Base-by-base conservation (phyloP, 1,284 basidiomycete genomes). In the Gomphus bonarii region DNA sequence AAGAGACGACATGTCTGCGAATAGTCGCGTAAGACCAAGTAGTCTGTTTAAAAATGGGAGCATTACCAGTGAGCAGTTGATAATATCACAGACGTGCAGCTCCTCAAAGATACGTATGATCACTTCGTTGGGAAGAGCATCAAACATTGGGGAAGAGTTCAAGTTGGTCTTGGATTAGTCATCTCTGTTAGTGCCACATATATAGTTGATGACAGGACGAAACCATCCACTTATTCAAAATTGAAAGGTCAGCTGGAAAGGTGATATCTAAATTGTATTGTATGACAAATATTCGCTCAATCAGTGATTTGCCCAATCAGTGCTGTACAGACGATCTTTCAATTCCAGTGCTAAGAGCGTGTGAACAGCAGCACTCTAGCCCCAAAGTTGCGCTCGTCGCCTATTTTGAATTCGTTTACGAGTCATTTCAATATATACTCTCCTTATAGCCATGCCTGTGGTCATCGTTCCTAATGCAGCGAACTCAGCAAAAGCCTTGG, bases 1-100 rank as follows among this genome's bases (percentile, higher is more conserved):
- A 84, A 68, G 8, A 67, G 59, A 43, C 59, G 70, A 63, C 73
- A 80, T 30, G 78, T 73, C 83, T 84, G 60, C 10, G 58, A 54
- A 44, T 18, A 33, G 36, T 60, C 55, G 25, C 25, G 30, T 18
- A 18, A 38, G 22, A 16, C 31, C 35, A 40, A 22, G 6, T 31
- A 0, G 36, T 9, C 25, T 31, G 20, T 20, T 40, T 55, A 14
- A 33, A 53, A 14, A 20, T 25, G 25, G 18, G 36, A 42, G 20
- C 16, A 40, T 20, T 42, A 54, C 52, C 20, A 28, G 12, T 12
- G 52, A 43, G 40, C 52, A 44, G 14, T 28, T 31, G 20, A 54
- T 3, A 30, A 43, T 12, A 16, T 51, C 33, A 35, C 10, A 18
- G 12, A 35, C 18, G 18, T 38, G n/a, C 50, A 51, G 14, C 33